These are phyloP conservation scores for Cyclostephanos invisitatus DNA, from an alignment of 108 stramenopile genomes.

Conservation along the genomic window DNA sequence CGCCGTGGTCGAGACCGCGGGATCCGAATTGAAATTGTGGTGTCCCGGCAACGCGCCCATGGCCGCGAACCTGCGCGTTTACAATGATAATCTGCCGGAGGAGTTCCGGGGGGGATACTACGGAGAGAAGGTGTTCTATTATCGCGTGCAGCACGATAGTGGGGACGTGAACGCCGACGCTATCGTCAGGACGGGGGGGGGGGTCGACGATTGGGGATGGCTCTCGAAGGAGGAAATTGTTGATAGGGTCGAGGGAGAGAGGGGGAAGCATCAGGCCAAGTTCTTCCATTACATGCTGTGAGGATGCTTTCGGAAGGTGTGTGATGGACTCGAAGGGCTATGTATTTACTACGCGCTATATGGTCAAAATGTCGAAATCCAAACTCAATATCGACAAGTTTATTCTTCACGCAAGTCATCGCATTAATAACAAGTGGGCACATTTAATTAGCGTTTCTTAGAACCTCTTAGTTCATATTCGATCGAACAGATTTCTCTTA, in stretches of 20 bases:
- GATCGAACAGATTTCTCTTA: background rate
- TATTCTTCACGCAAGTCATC: too few relatives aligned
- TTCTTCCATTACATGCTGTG: conserved; percentile 82
- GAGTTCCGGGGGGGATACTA: conserved; percentile 49
- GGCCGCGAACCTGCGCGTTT: conserved; percentile 60
- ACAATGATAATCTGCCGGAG: conserved; percentile 40
- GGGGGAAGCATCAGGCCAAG: conserved; percentile 60
- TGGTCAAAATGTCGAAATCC: background rate
- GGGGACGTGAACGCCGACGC: conserved; percentile 49
- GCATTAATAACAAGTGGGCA: background rate
- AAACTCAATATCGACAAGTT: too few relatives aligned
- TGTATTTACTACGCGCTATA: background rate
- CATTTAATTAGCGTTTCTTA: background rate
- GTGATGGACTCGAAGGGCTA: too few relatives aligned
- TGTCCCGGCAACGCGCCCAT: conserved; percentile 69
- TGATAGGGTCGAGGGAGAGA: conserved; percentile 50
- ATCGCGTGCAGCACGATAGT: conserved; percentile 70
- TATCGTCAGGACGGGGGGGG: conserved; percentile 19
- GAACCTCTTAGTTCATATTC: background rate
- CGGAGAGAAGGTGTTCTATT: conserved; percentile 83
- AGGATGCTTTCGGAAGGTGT: background rate
- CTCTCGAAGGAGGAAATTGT: conserved; percentile 70
- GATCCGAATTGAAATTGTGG: conserved; percentile 56
- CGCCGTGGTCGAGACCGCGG: conserved; percentile 42
- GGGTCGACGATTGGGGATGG: conserved; percentile 74